Evolutionary conservation across 2,329 filamentous ascomycete genomes (phyloP).

Genomic region (Clonostachys solani): DNA sequence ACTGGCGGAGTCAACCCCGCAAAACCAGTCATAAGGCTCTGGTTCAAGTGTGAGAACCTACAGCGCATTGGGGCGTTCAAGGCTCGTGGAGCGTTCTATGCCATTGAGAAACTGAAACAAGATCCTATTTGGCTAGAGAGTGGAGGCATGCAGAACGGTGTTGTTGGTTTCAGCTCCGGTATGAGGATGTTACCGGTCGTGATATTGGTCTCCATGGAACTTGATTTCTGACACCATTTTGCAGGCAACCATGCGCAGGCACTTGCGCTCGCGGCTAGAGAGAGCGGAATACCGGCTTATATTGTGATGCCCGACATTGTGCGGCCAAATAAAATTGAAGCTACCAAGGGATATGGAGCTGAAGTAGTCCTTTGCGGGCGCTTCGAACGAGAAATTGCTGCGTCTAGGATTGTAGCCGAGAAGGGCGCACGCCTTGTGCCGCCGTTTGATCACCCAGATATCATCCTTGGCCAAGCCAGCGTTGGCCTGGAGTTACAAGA

Average conservation of each 20-base stretch:
- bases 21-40: slow-evolving; percentile 59
- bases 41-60: slow-evolving; percentile 85
- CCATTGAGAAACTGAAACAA: slow-evolving; percentile 58
- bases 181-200: slow-evolving; percentile 1
- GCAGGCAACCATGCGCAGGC: slow-evolving; percentile 84
- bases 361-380: slow-evolving; percentile 42
- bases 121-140: slow-evolving; percentile 50
- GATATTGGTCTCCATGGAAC: neutral
- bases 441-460: slow-evolving; percentile 79
- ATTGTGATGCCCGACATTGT: slow-evolving; percentile 80
- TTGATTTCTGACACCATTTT: neutral
- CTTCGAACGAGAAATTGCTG: slow-evolving; percentile 68
- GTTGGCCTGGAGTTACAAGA: slow-evolving; percentile 67
- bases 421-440: slow-evolving; percentile 72
- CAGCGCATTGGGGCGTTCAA: slow-evolving; percentile 85
- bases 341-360: slow-evolving; percentile 7
- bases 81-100: slow-evolving; percentile 76
- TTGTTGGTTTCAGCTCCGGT: slow-evolving; percentile 77
- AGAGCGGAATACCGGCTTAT: slow-evolving; percentile 63
- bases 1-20: slow-evolving; percentile 46
- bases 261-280: slow-evolving; percentile 69
- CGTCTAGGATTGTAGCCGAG: slow-evolving; percentile 53
- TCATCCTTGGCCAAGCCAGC: slow-evolving; percentile 80
- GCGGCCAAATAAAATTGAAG: slow-evolving; percentile 51
- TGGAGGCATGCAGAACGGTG: slow-evolving; percentile 52